phyloP scores from a whole-genome alignment of 2,329 filamentous ascomycete genomes.

The Sporothrix luriei region DNA sequence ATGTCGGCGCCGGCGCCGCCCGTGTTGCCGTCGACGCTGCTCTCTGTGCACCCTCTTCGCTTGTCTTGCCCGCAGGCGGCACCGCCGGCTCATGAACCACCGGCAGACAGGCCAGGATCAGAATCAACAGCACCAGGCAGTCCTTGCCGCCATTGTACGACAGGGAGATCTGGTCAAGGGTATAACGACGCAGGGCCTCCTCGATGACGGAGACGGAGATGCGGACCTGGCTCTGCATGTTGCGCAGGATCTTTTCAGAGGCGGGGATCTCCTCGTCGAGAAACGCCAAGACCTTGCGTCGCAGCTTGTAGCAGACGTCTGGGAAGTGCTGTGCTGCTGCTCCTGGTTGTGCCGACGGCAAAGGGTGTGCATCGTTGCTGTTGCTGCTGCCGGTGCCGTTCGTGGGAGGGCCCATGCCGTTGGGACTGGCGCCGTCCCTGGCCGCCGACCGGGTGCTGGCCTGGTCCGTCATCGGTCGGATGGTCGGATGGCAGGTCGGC shows the following conservation, averaged over 20 bases:
- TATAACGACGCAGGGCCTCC: conserved; percentile 76
- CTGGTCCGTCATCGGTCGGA: conserved; percentile 19
- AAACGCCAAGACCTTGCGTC: conserved; percentile 65
- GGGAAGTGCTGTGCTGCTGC: conserved; percentile 30
- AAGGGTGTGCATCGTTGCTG: not conserved
- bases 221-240: conserved; percentile 74
- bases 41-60: conserved; percentile 19
- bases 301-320: conserved; percentile 56
- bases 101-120: conserved; percentile 72
- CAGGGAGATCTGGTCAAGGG: conserved; percentile 76
- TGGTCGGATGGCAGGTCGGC: not conserved
- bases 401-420: conserved; percentile 16
- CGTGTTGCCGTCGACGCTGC: conserved; percentile 29
- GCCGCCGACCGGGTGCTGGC: conserved; percentile 6
- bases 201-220: conserved; percentile 72
- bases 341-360: not conserved
- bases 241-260: conserved; percentile 56
- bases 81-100: conserved; percentile 37
- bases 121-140: conserved; percentile 86
- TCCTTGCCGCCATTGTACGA: conserved; percentile 99
- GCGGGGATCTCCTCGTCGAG: conserved; percentile 60
- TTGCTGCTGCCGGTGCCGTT: conserved; percentile 11
- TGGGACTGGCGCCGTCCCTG: not conserved
- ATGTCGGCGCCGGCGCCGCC: conserved; percentile 29
- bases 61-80: not conserved